These are phyloP conservation scores for Wickerhamiella slavikovae DNA, from an alignment of 805 yeast species.

Conservation along the genomic window DNA sequence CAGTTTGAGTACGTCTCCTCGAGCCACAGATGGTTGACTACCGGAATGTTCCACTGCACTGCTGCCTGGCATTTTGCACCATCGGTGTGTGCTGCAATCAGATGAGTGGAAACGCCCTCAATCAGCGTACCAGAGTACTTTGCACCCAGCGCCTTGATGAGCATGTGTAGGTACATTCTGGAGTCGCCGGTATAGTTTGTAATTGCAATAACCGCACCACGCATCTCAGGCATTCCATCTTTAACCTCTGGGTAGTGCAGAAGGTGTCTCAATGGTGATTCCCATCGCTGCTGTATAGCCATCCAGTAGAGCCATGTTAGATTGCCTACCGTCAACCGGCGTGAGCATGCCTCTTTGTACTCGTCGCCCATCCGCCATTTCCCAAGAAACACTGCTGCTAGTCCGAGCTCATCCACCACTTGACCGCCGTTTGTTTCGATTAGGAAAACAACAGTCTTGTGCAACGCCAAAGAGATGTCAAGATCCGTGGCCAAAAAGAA, in stretches of 20 bases:
- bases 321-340: conserved; percentile 34
- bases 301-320: conserved; percentile 58
- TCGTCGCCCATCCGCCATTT: conserved; percentile 37
- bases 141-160: conserved; percentile 57
- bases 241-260: conserved; percentile 51
- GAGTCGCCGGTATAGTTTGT: conserved; percentile 80
- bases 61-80: conserved; percentile 71
- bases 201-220: conserved; percentile 35
- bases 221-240: conserved; percentile 32
- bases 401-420: conserved; percentile 15
- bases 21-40: conserved; percentile 72
- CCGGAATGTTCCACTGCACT: conserved; percentile 38
- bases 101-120: conserved; percentile 44
- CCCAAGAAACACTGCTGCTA: conserved; percentile 37
- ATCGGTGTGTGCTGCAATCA: conserved; percentile 41
- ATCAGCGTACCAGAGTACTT: conserved; percentile 43
- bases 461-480: conserved; percentile 26
- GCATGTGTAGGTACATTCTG: conserved; percentile 42
- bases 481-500: conserved; percentile 38
- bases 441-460: conserved; percentile 22
- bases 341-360: conserved; percentile 26
- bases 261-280: conserved; percentile 31
- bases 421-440: conserved; percentile 36
- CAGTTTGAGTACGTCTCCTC: conserved; percentile 58
- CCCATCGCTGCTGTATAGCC: conserved; percentile 33